phyloP scores from a whole-genome alignment of 441 rosid genomes.

The Adansonia grandidieri region DNA sequence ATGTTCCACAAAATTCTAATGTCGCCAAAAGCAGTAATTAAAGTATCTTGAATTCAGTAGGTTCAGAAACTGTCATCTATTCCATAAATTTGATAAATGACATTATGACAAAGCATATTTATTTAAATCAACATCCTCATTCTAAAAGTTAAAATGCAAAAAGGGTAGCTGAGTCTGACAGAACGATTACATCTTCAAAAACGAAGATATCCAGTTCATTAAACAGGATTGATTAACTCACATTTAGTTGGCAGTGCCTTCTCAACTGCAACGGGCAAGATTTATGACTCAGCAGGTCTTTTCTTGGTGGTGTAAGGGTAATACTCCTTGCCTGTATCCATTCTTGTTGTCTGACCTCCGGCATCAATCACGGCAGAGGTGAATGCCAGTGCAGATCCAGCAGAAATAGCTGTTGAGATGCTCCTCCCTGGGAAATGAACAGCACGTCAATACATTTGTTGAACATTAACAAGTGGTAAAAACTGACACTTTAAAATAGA shows the following conservation, averaged over 20 bases:
- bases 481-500: not conserved
- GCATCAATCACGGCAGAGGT: constrained; percentile 75
- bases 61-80: not conserved
- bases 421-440: constrained; percentile 62
- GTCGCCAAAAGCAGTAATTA: constrained; percentile 8
- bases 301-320: constrained; percentile 84
- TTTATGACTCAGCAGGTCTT: constrained; percentile 61
- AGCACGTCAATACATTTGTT: constrained; percentile 9
- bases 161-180: constrained; percentile 34
- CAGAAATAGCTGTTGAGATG: constrained; percentile 71
- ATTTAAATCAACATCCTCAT: constrained; percentile 36
- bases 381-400: constrained; percentile 80
- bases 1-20: not conserved
- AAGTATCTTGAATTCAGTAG: not conserved
- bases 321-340: constrained; percentile 79
- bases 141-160: constrained; percentile 23
- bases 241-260: constrained; percentile 26
- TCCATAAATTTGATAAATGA: constrained; percentile 20
- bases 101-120: constrained; percentile 20
- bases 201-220: constrained; percentile 31
- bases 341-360: constrained; percentile 82
- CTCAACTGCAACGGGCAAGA: constrained; percentile 24
- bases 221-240: constrained; percentile 20
- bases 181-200: constrained; percentile 36
- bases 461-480: not conserved